phyloP scores from a whole-genome alignment of 208 protist genomes.

The Trichomonas vaginalis region DNA sequence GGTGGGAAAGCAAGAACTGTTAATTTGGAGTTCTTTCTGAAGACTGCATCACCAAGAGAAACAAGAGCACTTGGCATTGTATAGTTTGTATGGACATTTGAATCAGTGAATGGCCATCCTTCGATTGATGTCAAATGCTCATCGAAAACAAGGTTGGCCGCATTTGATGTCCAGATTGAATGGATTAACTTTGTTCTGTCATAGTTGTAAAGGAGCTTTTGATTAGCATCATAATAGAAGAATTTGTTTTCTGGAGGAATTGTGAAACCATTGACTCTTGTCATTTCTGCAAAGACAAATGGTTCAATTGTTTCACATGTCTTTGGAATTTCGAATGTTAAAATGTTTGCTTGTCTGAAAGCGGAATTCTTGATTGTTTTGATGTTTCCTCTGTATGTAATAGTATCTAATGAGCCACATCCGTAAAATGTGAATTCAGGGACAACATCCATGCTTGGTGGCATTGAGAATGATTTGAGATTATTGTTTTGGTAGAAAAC shows the following conservation, averaged over 20 bases:
- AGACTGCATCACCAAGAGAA: too few species aligned
- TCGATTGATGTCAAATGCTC: too few species aligned
- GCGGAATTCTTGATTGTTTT: background rate
- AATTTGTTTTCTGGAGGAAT: background rate
- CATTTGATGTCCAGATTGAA: background rate
- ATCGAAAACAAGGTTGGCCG: background rate
- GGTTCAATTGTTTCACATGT: background rate
- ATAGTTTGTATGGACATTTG: too few species aligned
- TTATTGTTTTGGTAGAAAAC: background rate
- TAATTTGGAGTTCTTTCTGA: too few species aligned
- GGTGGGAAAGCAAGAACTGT: too few species aligned
- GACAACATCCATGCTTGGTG: background rate
- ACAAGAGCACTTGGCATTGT: too few species aligned
- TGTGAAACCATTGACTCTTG: background rate
- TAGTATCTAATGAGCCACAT: background rate
- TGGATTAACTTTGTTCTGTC: background rate
- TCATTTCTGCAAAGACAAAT: background rate
- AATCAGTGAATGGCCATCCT: too few species aligned
- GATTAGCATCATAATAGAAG: background rate
- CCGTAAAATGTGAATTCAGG: background rate
- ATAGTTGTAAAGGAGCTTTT: background rate
- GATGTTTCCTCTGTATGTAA: background rate
- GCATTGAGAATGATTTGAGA: background rate
- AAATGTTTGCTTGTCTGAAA: background rate
- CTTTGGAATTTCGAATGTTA: background rate